Conservation (phyloP, 2,329 filamentous ascomycete genomes). For the Trichoderma pleuroti region DNA sequence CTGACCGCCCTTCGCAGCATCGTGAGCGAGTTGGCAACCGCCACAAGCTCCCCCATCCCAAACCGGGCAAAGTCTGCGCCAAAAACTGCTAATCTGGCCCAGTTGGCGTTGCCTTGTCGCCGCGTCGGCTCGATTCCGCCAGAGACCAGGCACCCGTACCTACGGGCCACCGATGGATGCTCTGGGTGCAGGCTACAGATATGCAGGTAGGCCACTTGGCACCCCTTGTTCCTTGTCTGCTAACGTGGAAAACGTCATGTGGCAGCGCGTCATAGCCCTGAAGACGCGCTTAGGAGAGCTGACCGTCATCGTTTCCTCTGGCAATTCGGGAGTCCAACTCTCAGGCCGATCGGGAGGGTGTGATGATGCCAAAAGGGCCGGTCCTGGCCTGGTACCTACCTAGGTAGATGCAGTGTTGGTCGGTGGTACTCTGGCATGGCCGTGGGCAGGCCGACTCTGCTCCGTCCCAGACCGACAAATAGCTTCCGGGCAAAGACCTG, state of each 20-base stretch:
- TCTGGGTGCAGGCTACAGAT: constrained; percentile 14
- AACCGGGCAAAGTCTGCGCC: constrained; percentile 10
- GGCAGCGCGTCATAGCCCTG: constrained; percentile 17
- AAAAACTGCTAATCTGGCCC: constrained; percentile 15
- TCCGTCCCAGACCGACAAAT: background rate
- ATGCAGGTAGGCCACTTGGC: constrained; percentile 18
- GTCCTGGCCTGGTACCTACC: too few relatives aligned
- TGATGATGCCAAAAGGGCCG: background rate
- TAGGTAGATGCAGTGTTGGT: background rate
- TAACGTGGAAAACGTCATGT: constrained; percentile 19
- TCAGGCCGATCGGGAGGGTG: background rate
- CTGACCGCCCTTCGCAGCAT: constrained; percentile 20
- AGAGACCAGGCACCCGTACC: constrained; percentile 20
- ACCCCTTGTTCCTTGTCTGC: constrained; percentile 19
- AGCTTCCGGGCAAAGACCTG: background rate
- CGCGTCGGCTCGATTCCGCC: constrained; percentile 21
- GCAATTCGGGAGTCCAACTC: background rate
- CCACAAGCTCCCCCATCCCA: constrained; percentile 12
- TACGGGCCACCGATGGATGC: constrained; percentile 2
- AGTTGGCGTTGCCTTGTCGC: constrained; percentile 16
- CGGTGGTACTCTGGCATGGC: background rate
- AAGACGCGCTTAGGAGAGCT: constrained; percentile 8
- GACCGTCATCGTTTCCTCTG: constrained; percentile 6
- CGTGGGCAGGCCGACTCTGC: background rate
- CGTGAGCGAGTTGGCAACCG: constrained; percentile 14